Base-by-base conservation (phyloP, 208 protist species). In the Leishmania amazonensis region DNA sequence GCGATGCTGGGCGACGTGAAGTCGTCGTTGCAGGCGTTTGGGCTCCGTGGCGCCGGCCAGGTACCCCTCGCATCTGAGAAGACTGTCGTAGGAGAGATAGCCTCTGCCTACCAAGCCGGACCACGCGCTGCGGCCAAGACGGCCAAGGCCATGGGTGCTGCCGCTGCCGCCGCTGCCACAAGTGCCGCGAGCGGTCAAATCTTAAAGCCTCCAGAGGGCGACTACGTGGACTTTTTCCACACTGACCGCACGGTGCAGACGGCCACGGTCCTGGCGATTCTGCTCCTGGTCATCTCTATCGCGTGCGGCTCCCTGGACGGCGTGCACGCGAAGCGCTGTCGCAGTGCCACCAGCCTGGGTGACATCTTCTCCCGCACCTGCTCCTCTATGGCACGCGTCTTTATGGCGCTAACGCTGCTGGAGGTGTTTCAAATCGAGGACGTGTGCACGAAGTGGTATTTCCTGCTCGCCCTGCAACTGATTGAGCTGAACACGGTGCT, bases 331-430 rank as follows among this genome's bases (percentile, higher is more conserved):
- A 90, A 89, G 80, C 90, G 90, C 3, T 94, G 86, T 68, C 92
- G 93, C 54, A 94, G 87, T 58, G 90, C 89, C 47, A 95, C 93
- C 38, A 91, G 90, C 75, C 88, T 98, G n/a, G 95, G 95, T 54
- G 93, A 98, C 83, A 95, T 98, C 80, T 98, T 98, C 86, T 89
- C 91, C 9, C 90, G 91, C 81, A 87, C 92, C 28, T 98, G 93
- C 78, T 88, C 86, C 54, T 95, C 88, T 81, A 86, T 96, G 83
- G 85, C 88, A 21, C 91, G 90, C 75, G 85, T 98, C 75, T 96
- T 98, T 81, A 92, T 96, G 80, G 91, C 93, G 24, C 84, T 98
- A 40, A 95, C 89, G 54, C 76, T 98, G 78, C 88, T 96, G 49
- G 86, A 95, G 83, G 88, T 96, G 40, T 90, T 96, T 57, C 82